These are phyloP conservation scores for Mytilinidion resinicola DNA, from an alignment of 495 filamentous ascomycete species.

Conservation along the genomic window DNA sequence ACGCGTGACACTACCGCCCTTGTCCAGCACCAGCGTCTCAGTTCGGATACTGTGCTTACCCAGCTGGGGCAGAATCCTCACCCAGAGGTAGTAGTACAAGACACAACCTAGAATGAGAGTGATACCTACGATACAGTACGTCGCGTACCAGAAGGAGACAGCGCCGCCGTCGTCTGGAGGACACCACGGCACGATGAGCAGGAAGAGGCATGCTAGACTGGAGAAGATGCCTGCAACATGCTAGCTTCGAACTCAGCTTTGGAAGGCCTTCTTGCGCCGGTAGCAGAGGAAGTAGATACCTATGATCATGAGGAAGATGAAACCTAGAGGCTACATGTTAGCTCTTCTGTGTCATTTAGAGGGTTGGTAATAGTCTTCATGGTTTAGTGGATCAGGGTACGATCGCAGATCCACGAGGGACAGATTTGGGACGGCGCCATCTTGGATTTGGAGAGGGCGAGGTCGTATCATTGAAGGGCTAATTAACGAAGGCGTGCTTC, in stretches of 20 bases:
- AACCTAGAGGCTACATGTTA: constrained; percentile 15
- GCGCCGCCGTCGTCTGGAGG: constrained; percentile 9
- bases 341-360: no score
- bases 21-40: constrained; percentile 9
- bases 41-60: constrained; percentile 4
- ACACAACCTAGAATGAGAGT: background rate
- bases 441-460: no score
- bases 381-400: no score
- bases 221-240: constrained; percentile 50
- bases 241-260: constrained; percentile 48
- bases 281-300: constrained; percentile 51
- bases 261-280: constrained; percentile 43
- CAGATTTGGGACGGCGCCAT: no score
- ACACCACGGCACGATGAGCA: constrained; percentile 59
- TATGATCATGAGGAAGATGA: constrained; percentile 47
- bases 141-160: constrained; percentile 18
- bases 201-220: constrained; percentile 49
- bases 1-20: constrained; percentile 17
- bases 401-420: no score
- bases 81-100: constrained; percentile 8
- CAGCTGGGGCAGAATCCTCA: constrained; percentile 1
- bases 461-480: no score
- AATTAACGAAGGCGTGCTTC: no score
- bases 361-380: no score
- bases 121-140: constrained; percentile 15